Evolutionary conservation across 116 monocot genomes (phyloP).

Genomic region (Cymodocea nodosa): DNA sequence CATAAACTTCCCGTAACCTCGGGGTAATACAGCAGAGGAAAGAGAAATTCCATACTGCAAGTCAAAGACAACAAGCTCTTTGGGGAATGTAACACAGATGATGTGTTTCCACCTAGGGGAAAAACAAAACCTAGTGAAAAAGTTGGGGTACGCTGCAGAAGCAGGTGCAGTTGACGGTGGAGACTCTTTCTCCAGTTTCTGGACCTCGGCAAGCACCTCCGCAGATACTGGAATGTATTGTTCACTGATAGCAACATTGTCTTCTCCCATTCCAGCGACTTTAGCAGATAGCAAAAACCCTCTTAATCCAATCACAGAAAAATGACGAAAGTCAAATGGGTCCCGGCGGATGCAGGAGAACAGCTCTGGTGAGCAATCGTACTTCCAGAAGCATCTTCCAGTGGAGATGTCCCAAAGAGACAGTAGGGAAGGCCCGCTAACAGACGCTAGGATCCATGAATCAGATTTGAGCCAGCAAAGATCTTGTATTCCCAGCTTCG

Average conservation of each 20-base stretch:
- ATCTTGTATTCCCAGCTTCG: conserved; percentile 73
- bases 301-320: conserved; percentile 52
- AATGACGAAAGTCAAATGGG: conserved; percentile 78
- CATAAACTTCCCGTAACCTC: conserved; percentile 75
- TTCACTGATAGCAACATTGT: conserved; percentile 46
- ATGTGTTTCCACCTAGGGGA: conserved; percentile 83
- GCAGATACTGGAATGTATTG: conserved; percentile 25
- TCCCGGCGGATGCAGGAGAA: conserved; percentile 86
- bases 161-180: conserved; percentile 32
- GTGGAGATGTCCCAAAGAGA: conserved; percentile 54
- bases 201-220: conserved; percentile 31
- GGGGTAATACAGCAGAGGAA: conserved; percentile 39
- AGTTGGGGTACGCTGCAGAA: conserved; percentile 42
- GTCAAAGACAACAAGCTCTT: conserved; percentile 79
- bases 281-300: conserved; percentile 77
- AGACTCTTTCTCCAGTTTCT: conserved; percentile 47
- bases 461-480: conserved; percentile 82
- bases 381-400: conserved; percentile 81
- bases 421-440: conserved; percentile 67
- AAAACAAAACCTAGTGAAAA: conserved; percentile 46
- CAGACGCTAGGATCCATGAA: conserved; percentile 63
- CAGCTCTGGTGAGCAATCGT: conserved; percentile 72
- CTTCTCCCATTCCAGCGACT: conserved; percentile 24
- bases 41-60: conserved; percentile 58
- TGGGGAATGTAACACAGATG: conserved; percentile 54